Evolutionary conservation across 2,329 filamentous ascomycete species (phyloP).

Genomic region (Penicillium brevicompactum): DNA sequence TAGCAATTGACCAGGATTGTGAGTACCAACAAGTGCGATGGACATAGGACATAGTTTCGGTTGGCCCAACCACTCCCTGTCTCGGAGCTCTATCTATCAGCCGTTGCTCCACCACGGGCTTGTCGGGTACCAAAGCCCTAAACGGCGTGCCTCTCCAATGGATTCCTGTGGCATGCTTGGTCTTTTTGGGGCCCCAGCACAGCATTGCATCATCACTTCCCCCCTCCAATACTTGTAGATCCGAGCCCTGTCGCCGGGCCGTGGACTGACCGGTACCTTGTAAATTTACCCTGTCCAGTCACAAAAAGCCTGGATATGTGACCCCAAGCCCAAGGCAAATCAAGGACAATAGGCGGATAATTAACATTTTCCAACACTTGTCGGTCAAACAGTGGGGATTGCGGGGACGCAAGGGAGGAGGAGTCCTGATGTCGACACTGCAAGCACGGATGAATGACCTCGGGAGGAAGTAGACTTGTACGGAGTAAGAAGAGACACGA

Average conservation of each 20-base stretch:
- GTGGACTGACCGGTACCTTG: not conserved
- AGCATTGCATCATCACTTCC: constrained; percentile 5
- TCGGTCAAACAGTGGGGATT: not conserved
- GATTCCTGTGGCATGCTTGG: not conserved
- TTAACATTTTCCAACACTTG: not conserved
- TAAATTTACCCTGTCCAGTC: not conserved
- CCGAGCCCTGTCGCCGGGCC: not conserved
- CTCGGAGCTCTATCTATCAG: constrained; percentile 7
- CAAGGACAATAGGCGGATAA: not conserved
- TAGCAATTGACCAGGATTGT: not conserved
- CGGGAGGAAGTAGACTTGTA: not conserved
- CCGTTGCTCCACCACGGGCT: constrained; percentile 5
- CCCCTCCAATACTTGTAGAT: not conserved
- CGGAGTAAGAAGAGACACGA: not conserved
- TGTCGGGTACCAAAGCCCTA: constrained; percentile 9
- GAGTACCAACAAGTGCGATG: not conserved
- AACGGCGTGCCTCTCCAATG: not conserved
- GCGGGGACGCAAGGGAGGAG: not conserved
- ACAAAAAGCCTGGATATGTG: not conserved
- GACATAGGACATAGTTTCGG: not conserved
- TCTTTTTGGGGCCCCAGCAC: not conserved
- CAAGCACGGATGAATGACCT: not conserved
- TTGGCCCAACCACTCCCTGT: not conserved
- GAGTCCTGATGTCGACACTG: not conserved
- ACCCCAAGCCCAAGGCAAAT: not conserved